A percentile compares a stretch with the other conserved stretches of the same genome.
These are phyloP conservation scores for Hygrophorus russula DNA, from an alignment of 768 basidiomycete genomes.

Conservation along the genomic window DNA sequence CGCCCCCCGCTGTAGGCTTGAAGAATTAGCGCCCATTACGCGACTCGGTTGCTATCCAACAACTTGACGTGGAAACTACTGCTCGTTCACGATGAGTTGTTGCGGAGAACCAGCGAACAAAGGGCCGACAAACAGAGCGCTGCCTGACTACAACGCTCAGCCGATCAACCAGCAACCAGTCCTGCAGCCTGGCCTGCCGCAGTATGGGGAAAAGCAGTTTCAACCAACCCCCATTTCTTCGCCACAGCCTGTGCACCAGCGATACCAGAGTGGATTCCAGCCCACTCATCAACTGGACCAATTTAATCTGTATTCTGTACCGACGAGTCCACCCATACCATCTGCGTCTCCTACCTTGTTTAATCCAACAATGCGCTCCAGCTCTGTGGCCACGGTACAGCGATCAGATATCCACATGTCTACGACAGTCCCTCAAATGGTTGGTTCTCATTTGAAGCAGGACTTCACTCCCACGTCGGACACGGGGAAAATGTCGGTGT, in stretches of 20 bases:
- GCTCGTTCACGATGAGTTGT: slow-evolving; percentile 43
- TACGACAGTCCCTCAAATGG: slow-evolving; percentile 10
- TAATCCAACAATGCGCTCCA: slow-evolving; percentile 20
- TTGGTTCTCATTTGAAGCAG: background rate
- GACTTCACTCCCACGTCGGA: slow-evolving; percentile 21
- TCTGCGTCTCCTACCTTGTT: slow-evolving; percentile 6
- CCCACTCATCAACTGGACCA: slow-evolving; percentile 14
- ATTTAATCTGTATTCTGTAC: slow-evolving; percentile 13
- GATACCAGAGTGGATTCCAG: slow-evolving; percentile 16
- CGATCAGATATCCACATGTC: slow-evolving; percentile 13
- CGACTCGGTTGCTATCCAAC: no score
- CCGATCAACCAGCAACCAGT: slow-evolving; percentile 44
- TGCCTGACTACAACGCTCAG: slow-evolving; percentile 13
- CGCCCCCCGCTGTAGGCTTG: no score
- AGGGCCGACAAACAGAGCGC: slow-evolving; percentile 5
- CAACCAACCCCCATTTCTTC: slow-evolving; percentile 32
- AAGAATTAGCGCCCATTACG: no score
- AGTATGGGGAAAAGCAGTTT: slow-evolving; percentile 28
- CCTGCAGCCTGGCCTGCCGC: slow-evolving; percentile 20
- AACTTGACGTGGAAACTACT: slow-evolving; percentile 3
- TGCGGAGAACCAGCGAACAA: slow-evolving; percentile 41
- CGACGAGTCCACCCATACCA: slow-evolving; percentile 8
- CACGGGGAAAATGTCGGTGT: slow-evolving; percentile 73
- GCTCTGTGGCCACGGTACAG: slow-evolving; percentile 13
- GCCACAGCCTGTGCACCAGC: slow-evolving; percentile 26